phyloP scores from a whole-genome alignment of 331 rosid species.

The Spiraea crenata region DNA sequence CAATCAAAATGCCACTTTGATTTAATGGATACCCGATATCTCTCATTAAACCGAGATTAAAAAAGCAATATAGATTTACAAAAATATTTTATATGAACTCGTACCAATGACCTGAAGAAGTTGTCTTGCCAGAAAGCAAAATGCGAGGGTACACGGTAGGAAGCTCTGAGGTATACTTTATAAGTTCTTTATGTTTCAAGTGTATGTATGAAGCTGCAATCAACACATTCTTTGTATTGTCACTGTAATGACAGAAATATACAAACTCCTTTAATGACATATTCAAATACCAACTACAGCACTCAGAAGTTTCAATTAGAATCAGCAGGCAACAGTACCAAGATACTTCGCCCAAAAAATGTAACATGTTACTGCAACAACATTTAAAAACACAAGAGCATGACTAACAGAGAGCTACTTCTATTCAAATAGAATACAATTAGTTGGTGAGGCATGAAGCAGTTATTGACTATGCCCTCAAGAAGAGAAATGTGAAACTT shows the following conservation, averaged over 20 bases:
- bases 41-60: background rate
- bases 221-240: constrained; percentile 79
- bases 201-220: constrained; percentile 85
- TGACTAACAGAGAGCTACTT: too few relatives aligned
- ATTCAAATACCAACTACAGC: too few relatives aligned
- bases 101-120: constrained; percentile 95
- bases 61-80: constrained; percentile 2
- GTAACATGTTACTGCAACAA: constrained; percentile 65
- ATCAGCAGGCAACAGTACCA: background rate
- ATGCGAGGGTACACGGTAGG: constrained; percentile 83
- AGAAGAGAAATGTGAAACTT: too few relatives aligned
- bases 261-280: background rate
- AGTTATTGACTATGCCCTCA: too few relatives aligned
- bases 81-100: constrained; percentile 28
- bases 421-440: too few relatives aligned
- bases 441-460: too few relatives aligned
- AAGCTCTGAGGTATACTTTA: constrained; percentile 69
- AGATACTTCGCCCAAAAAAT: constrained; percentile 62
- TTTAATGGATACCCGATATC: background rate
- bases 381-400: too few relatives aligned
- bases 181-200: constrained; percentile 74
- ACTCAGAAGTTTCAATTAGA: background rate
- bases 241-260: constrained; percentile 49
- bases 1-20: background rate
- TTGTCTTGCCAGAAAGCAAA: constrained; percentile 78